Evolutionary conservation across 768 basidiomycete species (phyloP).

Genomic region (Tremella fuciformis): DNA sequence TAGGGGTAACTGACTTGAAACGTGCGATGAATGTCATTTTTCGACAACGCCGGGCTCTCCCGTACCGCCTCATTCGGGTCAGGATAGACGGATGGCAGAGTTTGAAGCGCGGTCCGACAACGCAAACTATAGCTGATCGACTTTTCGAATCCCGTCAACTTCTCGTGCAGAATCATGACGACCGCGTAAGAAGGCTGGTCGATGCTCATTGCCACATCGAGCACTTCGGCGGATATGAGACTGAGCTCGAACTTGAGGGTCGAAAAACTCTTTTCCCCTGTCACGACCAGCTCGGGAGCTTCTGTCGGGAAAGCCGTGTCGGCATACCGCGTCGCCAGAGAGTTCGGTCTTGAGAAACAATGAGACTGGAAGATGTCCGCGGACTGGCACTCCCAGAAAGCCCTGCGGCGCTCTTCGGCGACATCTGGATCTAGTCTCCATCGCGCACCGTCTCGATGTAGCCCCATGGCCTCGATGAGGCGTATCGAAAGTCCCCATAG

Average conservation of each 20-base stretch:
- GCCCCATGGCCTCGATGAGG: constrained; percentile 1
- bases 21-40: constrained; percentile 13
- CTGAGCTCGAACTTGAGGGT: neutral
- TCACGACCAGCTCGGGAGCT: neutral
- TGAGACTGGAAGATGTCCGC: too few species aligned
- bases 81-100: constrained; percentile 23
- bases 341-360: too few species aligned
- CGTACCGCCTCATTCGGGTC: constrained; percentile 14
- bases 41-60: constrained; percentile 11
- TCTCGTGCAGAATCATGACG: neutral
- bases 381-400: too few species aligned
- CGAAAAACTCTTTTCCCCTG: neutral
- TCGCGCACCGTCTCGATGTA: constrained; percentile 9
- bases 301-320: neutral
- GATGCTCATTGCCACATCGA: neutral
- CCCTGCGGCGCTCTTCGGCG: neutral
- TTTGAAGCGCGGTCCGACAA: constrained; percentile 22
- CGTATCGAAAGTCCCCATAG: constrained; percentile 5
- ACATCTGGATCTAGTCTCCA: neutral
- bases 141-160: constrained; percentile 12
- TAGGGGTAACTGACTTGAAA: too few species aligned
- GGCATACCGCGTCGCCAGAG: too few species aligned
- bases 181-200: neutral
- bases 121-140: constrained; percentile 19
- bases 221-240: neutral